Percentiles rank a stretch among this genome's conserved stretches.
These are phyloP conservation scores for Zygoascus sp. DNA, from an alignment of 1,139 yeast species.

Conservation along the genomic window DNA sequence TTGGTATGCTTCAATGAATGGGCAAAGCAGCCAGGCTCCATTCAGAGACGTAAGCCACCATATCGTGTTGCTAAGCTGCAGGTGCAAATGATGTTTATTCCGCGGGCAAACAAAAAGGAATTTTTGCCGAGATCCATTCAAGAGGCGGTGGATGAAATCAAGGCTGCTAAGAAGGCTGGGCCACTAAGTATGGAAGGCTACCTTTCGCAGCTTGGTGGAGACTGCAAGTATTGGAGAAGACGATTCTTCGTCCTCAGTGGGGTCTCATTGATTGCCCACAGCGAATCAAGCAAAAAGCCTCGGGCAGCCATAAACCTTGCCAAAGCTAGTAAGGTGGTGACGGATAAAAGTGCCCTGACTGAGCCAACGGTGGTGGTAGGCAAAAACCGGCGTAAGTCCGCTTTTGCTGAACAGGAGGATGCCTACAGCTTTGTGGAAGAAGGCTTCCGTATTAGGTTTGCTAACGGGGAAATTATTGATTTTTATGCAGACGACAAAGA, in stretches of 20 bases:
- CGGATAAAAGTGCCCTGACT: slow-evolving; percentile 25
- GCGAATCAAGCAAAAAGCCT: slow-evolving; percentile 56
- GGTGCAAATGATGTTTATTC: slow-evolving; percentile 67
- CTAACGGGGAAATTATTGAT: slow-evolving; percentile 64
- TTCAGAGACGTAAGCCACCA: slow-evolving; percentile 43
- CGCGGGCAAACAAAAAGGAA: slow-evolving; percentile 46
- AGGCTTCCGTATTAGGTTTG: slow-evolving; percentile 54
- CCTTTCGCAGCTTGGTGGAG: slow-evolving; percentile 75
- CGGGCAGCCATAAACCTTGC: slow-evolving; percentile 66
- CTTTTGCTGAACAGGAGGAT: slow-evolving; percentile 30
- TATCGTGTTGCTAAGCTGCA: slow-evolving; percentile 61
- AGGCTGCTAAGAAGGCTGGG: slow-evolving; percentile 22
- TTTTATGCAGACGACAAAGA: slow-evolving; percentile 57
- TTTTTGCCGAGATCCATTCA: slow-evolving; percentile 50
- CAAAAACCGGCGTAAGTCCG: slow-evolving; percentile 29
- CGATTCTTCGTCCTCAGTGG: slow-evolving; percentile 60
- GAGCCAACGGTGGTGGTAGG: slow-evolving; percentile 27
- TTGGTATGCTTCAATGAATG: slow-evolving; percentile 76
- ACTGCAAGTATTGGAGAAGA: slow-evolving; percentile 59
- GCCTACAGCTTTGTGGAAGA: slow-evolving; percentile 28
- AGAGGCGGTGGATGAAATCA: slow-evolving; percentile 42
- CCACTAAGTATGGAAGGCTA: slow-evolving; percentile 46
- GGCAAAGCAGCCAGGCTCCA: slow-evolving; percentile 46
- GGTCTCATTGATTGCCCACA: slow-evolving; percentile 59
- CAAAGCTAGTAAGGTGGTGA: slow-evolving; percentile 48